Conservation (phyloP, 208 protist species). For the Naegleria lovaniensis region DNA sequence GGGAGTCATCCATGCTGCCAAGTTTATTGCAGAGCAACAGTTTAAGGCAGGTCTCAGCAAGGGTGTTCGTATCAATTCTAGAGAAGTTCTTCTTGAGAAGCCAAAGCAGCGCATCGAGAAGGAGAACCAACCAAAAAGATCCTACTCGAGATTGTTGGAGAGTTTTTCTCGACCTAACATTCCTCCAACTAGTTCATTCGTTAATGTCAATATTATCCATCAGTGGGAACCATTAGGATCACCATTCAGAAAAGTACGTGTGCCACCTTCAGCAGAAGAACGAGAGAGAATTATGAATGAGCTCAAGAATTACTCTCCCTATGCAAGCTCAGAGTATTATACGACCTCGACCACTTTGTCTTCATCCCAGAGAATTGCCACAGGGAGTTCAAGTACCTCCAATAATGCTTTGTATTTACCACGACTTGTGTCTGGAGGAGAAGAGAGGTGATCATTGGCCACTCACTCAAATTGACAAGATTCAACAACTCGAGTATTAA, state of each 20-base stretch:
- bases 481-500: too few relatives aligned
- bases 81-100: neutral
- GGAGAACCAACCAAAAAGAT: neutral
- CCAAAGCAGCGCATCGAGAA: too few relatives aligned
- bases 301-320: neutral
- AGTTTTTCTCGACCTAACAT: neutral
- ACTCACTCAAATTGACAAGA: too few relatives aligned
- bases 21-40: neutral
- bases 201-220: neutral
- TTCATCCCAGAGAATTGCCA: too few relatives aligned
- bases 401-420: too few relatives aligned
- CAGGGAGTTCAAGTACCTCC: too few relatives aligned
- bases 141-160: conserved; percentile 23
- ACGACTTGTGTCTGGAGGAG: too few relatives aligned
- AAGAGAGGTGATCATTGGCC: too few relatives aligned
- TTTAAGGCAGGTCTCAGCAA: neutral
- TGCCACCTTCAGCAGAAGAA: neutral
- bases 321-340: too few relatives aligned
- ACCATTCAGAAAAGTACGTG: neutral
- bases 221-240: neutral
- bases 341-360: too few relatives aligned
- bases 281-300: neutral
- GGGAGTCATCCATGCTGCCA: neutral
- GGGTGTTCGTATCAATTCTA: neutral
- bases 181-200: neutral